Base-by-base conservation (phyloP, 352 stramenopile genomes). In the Pythium plurisporium region DNA sequence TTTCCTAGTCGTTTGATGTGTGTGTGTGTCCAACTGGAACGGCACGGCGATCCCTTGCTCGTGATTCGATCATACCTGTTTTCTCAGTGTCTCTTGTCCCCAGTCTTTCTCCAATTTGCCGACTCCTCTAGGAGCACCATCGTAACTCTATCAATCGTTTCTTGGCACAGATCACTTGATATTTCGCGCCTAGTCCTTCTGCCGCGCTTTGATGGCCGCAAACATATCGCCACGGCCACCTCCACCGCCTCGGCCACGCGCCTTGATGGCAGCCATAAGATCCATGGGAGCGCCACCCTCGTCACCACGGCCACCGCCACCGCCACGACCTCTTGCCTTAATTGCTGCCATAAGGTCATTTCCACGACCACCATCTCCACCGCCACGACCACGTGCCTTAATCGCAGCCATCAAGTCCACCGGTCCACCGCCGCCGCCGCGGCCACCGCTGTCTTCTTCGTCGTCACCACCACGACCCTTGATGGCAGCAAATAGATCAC, bases 241-340 rank as follows among this genome's bases (percentile, higher is more conserved):
- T 6, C 53, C 51, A 19, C 69, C 79, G 40, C 46, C 57, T 8
- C 44, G 70, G 49, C 70, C 71, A 12, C 84, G 77, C 36, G 73
- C 67, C 41, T 86, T 79, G 42, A 93, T 93, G 15, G 77, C 75
- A 29, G 82, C 71, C 50, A 93, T 83, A 11, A 93, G 52, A 52
- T 88, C 74, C 19, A 43, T 69, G 14, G 76, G 69, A 29, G 73
- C 65, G 12, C 49, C 53, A 2, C 41, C 46, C 5, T 53, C 46
- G 12, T 42, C 46, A 17, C 46, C 46, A 42, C 40, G 27, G 14
- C 49, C 50, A 17, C 41, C 44, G 19, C 55, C 55, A n/a, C 46
- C 38, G 23, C 55, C 55, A 12, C 46, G 31, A 17, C 58, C 58
- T 45, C 47, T 55, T 52, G 54, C 67, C 36, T 62, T 59, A 46